Conservation (phyloP, 148 eudicot species). For the Rhododendron molle region DNA sequence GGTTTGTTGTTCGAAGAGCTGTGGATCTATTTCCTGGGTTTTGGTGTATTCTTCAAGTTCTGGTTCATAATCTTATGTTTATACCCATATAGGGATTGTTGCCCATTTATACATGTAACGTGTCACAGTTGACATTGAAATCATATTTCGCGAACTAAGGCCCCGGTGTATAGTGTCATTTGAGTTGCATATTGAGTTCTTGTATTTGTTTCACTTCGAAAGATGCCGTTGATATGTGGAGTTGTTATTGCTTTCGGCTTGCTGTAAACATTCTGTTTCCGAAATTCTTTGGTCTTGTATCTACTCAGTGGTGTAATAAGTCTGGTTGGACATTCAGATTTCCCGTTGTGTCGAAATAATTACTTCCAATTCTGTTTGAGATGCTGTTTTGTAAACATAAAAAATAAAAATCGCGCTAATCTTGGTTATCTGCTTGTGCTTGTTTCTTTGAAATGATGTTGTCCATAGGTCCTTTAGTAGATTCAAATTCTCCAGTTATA, state of each 20-base stretch:
- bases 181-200: not conserved
- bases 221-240: not conserved
- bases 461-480: not conserved
- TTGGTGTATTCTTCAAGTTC: not conserved
- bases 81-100: not conserved
- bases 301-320: not conserved
- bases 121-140: not conserved
- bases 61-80: not conserved
- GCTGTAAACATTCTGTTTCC: not conserved
- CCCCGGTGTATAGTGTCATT: not conserved
- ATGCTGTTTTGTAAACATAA: not conserved
- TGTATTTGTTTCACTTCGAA: conserved; percentile 5
- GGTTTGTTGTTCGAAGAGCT: not conserved
- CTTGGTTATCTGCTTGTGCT: not conserved
- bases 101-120: not conserved
- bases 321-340: not conserved
- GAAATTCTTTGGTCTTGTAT: not conserved
- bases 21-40: not conserved
- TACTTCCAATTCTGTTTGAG: not conserved
- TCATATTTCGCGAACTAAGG: too few relatives aligned
- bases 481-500: not conserved
- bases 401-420: not conserved
- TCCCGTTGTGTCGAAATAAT: not conserved
- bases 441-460: not conserved
- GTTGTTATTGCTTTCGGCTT: not conserved